Percentiles rank a stretch among this genome's conserved stretches.
Evolutionary conservation across 805 yeast genomes (phyloP).

Genomic region (Myxozyma monticola): DNA sequence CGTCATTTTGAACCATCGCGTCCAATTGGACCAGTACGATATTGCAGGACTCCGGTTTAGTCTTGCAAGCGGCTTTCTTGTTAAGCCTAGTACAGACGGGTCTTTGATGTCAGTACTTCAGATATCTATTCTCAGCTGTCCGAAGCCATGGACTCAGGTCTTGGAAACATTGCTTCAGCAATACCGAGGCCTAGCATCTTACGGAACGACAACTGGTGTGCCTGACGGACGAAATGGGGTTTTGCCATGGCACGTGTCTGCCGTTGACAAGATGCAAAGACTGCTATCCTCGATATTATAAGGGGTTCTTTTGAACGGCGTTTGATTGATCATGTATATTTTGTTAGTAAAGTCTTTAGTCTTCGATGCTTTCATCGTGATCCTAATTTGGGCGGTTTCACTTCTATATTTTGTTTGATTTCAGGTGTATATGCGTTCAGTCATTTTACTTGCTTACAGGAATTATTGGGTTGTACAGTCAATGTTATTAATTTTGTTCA

Average conservation of each 20-base stretch:
- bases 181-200: constrained; percentile 41
- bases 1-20: constrained; percentile 31
- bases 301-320: not conserved
- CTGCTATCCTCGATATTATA: constrained; percentile 15
- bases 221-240: constrained; percentile 34
- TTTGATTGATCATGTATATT: not conserved
- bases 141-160: constrained; percentile 27
- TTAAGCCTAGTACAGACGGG: constrained; percentile 21
- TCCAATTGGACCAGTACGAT: constrained; percentile 13
- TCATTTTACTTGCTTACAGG: too few relatives aligned
- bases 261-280: constrained; percentile 37
- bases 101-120: constrained; percentile 27
- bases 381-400: too few relatives aligned
- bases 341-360: not conserved
- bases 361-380: too few relatives aligned
- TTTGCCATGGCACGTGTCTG: constrained; percentile 45
- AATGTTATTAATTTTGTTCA: too few relatives aligned
- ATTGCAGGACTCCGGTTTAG: constrained; percentile 17
- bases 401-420: too few relatives aligned
- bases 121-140: constrained; percentile 33
- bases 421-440: too few relatives aligned
- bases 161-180: constrained; percentile 41
- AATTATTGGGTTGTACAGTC: too few relatives aligned
- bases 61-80: constrained; percentile 26
- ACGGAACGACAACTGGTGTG: constrained; percentile 41